These are phyloP conservation scores for Boletus rubropictus DNA, from an alignment of 768 basidiomycete species.

Conservation along the genomic window DNA sequence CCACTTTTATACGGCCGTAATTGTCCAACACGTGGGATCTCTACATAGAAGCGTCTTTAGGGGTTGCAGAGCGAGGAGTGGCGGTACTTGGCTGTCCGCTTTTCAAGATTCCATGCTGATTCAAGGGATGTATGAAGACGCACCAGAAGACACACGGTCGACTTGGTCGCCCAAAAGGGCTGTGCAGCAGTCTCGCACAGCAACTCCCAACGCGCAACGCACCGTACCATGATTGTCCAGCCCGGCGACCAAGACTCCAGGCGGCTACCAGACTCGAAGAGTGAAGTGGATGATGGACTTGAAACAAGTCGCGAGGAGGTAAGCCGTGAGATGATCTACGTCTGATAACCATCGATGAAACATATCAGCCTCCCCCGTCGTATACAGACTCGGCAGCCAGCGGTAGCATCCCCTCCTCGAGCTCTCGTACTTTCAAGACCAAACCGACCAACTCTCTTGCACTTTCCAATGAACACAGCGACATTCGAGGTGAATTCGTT, in stretches of 20 bases:
- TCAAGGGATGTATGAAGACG: no score
- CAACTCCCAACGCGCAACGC: background rate
- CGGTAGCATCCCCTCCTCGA: background rate
- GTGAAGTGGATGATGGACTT: background rate
- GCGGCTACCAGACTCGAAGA: background rate
- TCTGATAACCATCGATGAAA: background rate
- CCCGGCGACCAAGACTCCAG: slow-evolving; percentile 2
- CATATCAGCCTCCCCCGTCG: slow-evolving; percentile 21
- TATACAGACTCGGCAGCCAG: slow-evolving; percentile 7
- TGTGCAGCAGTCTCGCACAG: background rate
- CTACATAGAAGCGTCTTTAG: background rate
- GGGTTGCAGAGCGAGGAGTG: no score
- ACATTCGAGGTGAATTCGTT: slow-evolving; percentile 32
- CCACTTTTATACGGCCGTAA: slow-evolving; percentile 2
- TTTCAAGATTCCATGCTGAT: no score
- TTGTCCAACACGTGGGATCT: slow-evolving; percentile 2
- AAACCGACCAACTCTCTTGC: slow-evolving; percentile 27
- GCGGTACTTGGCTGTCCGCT: no score
- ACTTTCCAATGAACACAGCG: slow-evolving; percentile 2
- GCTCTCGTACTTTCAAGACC: slow-evolving; percentile 14
- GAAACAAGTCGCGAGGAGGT: slow-evolving; percentile 5
- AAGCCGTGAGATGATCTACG: background rate
- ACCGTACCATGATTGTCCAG: slow-evolving; percentile 4
- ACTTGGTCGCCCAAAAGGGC: background rate
- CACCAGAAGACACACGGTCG: no score